These are phyloP conservation scores for Yamadazyma philogaea DNA, from an alignment of 805 yeast species.

Conservation along the genomic window DNA sequence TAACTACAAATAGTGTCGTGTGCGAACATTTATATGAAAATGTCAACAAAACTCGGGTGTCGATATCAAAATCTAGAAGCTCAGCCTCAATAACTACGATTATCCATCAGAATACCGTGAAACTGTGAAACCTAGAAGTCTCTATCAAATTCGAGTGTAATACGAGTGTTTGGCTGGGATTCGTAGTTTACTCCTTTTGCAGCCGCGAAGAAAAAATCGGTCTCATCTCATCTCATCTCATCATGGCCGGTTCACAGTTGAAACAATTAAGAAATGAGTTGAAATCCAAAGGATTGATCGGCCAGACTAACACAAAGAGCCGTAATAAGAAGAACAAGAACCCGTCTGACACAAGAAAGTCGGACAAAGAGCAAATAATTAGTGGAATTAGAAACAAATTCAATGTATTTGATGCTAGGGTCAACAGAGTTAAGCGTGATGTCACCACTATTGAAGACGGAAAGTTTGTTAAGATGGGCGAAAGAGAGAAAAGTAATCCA, in stretches of 20 bases:
- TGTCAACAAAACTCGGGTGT: no score
- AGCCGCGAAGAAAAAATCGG: conserved; percentile 7
- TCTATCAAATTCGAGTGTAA: no score
- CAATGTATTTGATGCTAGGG: conserved; percentile 84
- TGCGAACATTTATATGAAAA: no score
- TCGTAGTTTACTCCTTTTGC: neutral
- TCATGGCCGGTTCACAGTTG: conserved; percentile 85
- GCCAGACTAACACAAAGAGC: conserved; percentile 69
- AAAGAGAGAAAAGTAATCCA: conserved; percentile 35
- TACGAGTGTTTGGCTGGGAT: no score
- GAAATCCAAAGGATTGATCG: conserved; percentile 78
- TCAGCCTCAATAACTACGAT: no score
- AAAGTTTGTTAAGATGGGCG: conserved; percentile 42
- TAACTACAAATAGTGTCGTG: no score
- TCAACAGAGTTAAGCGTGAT: conserved; percentile 62
- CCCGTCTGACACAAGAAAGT: conserved; percentile 66
- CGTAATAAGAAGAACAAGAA: conserved; percentile 46
- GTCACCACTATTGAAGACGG: conserved; percentile 39
- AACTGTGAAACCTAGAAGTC: no score
- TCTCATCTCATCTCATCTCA: conserved; percentile 17
- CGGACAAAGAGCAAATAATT: conserved; percentile 58
- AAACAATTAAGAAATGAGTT: conserved; percentile 77
- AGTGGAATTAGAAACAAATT: conserved; percentile 72
- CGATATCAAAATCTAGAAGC: no score
- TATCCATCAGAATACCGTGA: no score